These are phyloP conservation scores for Magnaporthiopsis poae DNA, from an alignment of 2,329 filamentous ascomycete genomes.

Conservation along the genomic window DNA sequence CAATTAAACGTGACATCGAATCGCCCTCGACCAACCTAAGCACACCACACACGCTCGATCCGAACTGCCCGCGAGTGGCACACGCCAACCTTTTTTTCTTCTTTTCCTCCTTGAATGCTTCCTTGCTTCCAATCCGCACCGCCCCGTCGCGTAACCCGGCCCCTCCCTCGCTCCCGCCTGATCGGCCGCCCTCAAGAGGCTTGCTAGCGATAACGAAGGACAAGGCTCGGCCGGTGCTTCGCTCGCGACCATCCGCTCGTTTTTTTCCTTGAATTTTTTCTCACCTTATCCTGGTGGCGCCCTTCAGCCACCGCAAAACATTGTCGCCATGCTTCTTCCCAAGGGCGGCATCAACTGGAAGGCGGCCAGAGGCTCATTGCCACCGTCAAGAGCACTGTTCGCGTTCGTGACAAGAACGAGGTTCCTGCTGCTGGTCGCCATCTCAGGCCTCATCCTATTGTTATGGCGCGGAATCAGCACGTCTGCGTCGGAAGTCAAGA, in stretches of 20 bases:
- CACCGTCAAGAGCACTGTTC: constrained; percentile 63
- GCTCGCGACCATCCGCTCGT: constrained; percentile 7
- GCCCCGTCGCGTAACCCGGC: neutral
- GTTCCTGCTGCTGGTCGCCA: constrained; percentile 62
- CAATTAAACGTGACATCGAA: neutral
- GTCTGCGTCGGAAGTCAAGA: constrained; percentile 81
- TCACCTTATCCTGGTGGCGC: constrained; percentile 28
- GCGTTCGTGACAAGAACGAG: constrained; percentile 65
- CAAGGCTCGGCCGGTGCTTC: neutral
- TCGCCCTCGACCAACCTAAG: neutral
- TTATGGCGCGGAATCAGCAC: constrained; percentile 79
- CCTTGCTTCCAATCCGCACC: neutral
- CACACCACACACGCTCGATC: neutral
- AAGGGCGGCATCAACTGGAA: constrained; percentile 91
- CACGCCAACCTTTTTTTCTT: constrained; percentile 1
- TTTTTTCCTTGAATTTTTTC: constrained; percentile 12
- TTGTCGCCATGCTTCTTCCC: constrained; percentile 67
- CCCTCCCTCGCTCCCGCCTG: neutral
- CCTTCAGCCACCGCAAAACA: constrained; percentile 28
- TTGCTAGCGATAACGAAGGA: constrained; percentile 3
- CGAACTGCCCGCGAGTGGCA: constrained; percentile 5
- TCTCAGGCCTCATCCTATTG: constrained; percentile 63
- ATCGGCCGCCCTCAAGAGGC: neutral
- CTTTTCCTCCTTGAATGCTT: neutral
- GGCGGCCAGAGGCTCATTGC: constrained; percentile 68